Conservation (phyloP, 2,329 filamentous ascomycete species). For the Huntiella moniliformis region DNA sequence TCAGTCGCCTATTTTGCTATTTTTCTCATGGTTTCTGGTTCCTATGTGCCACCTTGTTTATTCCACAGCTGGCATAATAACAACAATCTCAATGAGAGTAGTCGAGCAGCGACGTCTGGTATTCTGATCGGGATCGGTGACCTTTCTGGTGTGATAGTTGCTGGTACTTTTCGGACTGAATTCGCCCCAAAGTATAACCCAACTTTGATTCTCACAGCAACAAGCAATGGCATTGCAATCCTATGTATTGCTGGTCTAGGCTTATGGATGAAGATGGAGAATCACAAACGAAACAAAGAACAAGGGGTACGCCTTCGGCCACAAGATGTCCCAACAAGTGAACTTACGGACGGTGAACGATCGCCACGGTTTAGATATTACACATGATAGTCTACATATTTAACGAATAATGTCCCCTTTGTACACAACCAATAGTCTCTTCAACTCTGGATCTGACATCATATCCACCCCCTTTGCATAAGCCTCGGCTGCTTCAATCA, state of each 20-base stretch:
- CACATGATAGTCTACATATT: background rate
- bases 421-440: conserved; percentile 4
- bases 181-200: conserved; percentile 31
- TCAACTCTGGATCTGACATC: background rate
- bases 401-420: conserved; percentile 3
- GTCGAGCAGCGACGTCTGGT: conserved; percentile 15
- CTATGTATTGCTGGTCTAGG: conserved; percentile 21
- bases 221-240: conserved; percentile 27
- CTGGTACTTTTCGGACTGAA: conserved; percentile 26
- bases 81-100: conserved; percentile 30
- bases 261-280: conserved; percentile 27
- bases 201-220: conserved; percentile 21
- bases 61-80: conserved; percentile 33
- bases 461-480: conserved; percentile 2
- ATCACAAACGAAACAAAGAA: conserved; percentile 21
- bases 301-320: conserved; percentile 20
- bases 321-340: conserved; percentile 22
- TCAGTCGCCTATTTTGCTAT: conserved; percentile 30
- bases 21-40: conserved; percentile 26
- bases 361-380: conserved; percentile 22
- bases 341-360: conserved; percentile 21
- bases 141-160: conserved; percentile 28
- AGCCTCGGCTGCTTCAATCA: conserved; percentile 1
- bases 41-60: conserved; percentile 28
- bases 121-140: conserved; percentile 28